Evolutionary conservation across 108 stramenopile genomes (phyloP).

Genomic region (Aurantiochytrium sp.): DNA sequence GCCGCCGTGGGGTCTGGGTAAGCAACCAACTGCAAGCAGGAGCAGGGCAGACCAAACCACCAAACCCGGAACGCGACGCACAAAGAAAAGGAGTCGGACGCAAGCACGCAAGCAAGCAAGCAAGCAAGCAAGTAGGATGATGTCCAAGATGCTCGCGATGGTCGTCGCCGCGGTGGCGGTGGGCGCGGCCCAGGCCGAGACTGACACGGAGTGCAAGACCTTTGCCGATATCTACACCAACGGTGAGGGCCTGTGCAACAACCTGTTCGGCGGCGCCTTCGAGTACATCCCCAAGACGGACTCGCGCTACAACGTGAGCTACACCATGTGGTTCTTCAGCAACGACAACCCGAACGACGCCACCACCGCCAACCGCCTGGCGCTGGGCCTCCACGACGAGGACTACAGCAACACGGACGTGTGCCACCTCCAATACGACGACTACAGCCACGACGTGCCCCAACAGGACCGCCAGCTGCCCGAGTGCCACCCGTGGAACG

Average conservation of each 20-base stretch:
- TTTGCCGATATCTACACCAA: background rate
- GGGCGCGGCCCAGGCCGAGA: background rate
- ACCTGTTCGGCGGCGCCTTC: background rate
- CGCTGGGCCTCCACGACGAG: background rate
- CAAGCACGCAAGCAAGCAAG: too few relatives aligned
- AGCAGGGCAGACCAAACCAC: too few relatives aligned
- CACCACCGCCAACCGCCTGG: background rate
- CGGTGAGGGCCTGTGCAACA: background rate
- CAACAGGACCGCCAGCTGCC: background rate
- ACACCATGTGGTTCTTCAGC: conserved; percentile 12
- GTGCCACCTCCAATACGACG: background rate
- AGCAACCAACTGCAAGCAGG: too few relatives aligned
- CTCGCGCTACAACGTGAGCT: background rate
- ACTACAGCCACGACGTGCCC: background rate
- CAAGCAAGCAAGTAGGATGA: too few relatives aligned
- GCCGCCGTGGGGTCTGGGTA: too few relatives aligned
- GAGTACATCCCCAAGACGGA: background rate
- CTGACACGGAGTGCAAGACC: background rate
- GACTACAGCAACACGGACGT: background rate
- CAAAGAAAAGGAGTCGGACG: too few relatives aligned
- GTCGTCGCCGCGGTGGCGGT: background rate
- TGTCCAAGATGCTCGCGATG: background rate
- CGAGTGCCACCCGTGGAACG: conserved; percentile 5
- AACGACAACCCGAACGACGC: conserved; percentile 9
- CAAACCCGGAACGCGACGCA: too few relatives aligned